These are phyloP conservation scores for Zostera marina DNA, from an alignment of 116 monocot genomes.

Conservation along the genomic window DNA sequence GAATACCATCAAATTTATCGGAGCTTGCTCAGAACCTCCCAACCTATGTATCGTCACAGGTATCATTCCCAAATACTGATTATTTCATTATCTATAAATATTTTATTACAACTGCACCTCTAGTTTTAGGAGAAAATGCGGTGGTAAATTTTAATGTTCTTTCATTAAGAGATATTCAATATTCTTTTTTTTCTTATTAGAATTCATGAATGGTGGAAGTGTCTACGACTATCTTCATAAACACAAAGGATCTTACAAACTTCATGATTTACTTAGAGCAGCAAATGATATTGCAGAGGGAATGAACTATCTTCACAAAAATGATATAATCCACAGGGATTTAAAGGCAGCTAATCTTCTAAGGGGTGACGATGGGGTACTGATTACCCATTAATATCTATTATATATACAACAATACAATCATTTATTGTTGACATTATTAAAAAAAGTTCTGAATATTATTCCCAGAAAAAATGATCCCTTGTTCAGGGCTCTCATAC, in stretches of 20 bases:
- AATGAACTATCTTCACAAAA: constrained; percentile 86
- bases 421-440: too few species aligned
- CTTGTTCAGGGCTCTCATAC: too few species aligned
- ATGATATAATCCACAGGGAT: constrained; percentile 81
- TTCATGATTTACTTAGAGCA: constrained; percentile 44
- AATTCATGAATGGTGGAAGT: constrained; percentile 86
- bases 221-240: constrained; percentile 76
- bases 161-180: background rate
- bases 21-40: constrained; percentile 61
- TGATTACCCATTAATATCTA: background rate
- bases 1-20: constrained; percentile 85
- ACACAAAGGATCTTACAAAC: constrained; percentile 45
- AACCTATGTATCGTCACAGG: constrained; percentile 74
- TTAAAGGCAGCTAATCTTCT: constrained; percentile 87
- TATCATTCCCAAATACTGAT: background rate
- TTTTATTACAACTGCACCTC: background rate
- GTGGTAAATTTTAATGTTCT: background rate
- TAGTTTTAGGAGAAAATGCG: background rate
- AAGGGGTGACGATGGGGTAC: constrained; percentile 73
- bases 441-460: too few species aligned
- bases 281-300: constrained; percentile 81
- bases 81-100: background rate
- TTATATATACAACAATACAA: too few species aligned
- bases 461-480: too few species aligned
- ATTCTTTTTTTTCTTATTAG: constrained; percentile 13